Evolutionary conservation across 257 asterid species (phyloP).

Genomic region (Prunella vulgaris): DNA sequence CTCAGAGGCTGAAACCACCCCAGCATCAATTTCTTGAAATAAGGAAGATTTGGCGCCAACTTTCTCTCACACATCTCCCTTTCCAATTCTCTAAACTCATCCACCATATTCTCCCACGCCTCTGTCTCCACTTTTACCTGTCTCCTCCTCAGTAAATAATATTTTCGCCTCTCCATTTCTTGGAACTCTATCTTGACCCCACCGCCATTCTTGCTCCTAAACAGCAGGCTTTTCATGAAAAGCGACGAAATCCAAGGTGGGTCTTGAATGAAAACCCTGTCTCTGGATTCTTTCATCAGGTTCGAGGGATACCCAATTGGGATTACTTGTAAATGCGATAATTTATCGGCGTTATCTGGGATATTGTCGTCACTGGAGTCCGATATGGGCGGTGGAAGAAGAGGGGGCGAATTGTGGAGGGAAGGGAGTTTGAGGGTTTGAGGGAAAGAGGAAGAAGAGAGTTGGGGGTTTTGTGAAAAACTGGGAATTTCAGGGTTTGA

Average conservation of each 20-base stretch:
- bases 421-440: slow-evolving; percentile 58
- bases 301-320: slow-evolving; percentile 42
- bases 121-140: slow-evolving; percentile 82
- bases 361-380: slow-evolving; percentile 57
- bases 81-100: slow-evolving; percentile 79
- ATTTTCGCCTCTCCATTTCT: slow-evolving; percentile 77
- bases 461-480: slow-evolving; percentile 31
- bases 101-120: slow-evolving; percentile 94
- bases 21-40: slow-evolving; percentile 66
- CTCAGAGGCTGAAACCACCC: slow-evolving; percentile 94
- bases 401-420: slow-evolving; percentile 36
- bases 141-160: slow-evolving; percentile 58
- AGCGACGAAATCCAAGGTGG: slow-evolving; percentile 88
- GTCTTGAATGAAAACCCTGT: slow-evolving; percentile 63
- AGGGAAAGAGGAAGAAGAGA: slow-evolving; percentile 52
- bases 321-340: slow-evolving; percentile 33
- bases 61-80: slow-evolving; percentile 94
- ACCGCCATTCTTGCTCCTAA: slow-evolving; percentile 37
- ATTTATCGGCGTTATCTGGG: slow-evolving; percentile 31
- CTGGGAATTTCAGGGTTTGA: slow-evolving; percentile 36
- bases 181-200: slow-evolving; percentile 57
- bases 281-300: slow-evolving; percentile 31
- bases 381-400: slow-evolving; percentile 47
- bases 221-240: slow-evolving; percentile 59
- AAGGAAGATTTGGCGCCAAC: slow-evolving; percentile 86